A percentile compares a stretch with the other conserved stretches of the same genome.
Conservation (phyloP, 129 eudicot species). For the Silybum marianum region DNA sequence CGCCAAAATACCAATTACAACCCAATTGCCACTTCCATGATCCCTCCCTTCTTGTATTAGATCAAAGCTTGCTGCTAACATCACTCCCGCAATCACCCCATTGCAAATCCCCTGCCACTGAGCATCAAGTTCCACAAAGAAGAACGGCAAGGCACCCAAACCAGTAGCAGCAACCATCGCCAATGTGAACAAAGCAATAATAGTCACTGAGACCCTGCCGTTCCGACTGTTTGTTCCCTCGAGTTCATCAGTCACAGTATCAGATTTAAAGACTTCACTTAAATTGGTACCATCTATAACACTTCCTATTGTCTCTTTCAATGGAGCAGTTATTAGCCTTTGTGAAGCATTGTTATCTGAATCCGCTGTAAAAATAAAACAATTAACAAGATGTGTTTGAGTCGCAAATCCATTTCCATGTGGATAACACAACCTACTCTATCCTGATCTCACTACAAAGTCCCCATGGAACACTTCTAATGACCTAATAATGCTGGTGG, state of each 20-base stretch:
- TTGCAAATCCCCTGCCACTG: slow-evolving; percentile 97
- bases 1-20: slow-evolving; percentile 78
- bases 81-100: slow-evolving; percentile 99
- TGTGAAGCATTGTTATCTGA: slow-evolving; percentile 35
- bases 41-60: slow-evolving; percentile 94
- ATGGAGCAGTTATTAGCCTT: slow-evolving; percentile 69
- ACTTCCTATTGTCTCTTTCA: slow-evolving; percentile 49
- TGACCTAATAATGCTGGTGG: background rate
- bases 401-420: slow-evolving; percentile 53
- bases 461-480: background rate
- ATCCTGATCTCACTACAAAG: slow-evolving; percentile 10
- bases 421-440: no score
- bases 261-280: slow-evolving; percentile 57
- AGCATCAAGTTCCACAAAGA: slow-evolving; percentile 96
- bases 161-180: slow-evolving; percentile 99
- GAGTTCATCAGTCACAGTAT: slow-evolving; percentile 28
- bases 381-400: slow-evolving; percentile 41
- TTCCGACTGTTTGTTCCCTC: slow-evolving; percentile 48
- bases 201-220: slow-evolving; percentile 72
- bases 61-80: slow-evolving; percentile 99
- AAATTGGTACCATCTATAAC: slow-evolving; percentile 76
- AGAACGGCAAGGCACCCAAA: slow-evolving; percentile 95
- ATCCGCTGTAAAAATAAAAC: slow-evolving; percentile 47
- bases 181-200: slow-evolving; percentile 83
- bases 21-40: slow-evolving; percentile 93